These are phyloP conservation scores for Panus rudis DNA, from an alignment of 768 basidiomycete genomes.

Conservation along the genomic window DNA sequence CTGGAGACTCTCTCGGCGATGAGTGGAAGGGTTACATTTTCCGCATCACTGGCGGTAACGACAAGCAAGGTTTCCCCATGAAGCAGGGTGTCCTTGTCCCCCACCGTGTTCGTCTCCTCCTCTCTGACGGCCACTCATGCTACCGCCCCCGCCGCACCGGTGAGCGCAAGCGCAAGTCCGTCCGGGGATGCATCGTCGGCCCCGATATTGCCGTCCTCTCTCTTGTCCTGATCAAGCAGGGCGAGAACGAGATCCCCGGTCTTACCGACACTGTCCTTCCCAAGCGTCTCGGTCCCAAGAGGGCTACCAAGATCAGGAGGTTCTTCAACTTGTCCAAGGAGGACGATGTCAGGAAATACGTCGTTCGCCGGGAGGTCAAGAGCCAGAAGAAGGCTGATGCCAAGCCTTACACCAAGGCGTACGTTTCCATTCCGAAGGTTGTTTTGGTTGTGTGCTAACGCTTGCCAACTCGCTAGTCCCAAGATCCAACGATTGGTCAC, in stretches of 20 bases:
- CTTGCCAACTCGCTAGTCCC: conserved; percentile 53
- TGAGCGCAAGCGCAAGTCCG: conserved; percentile 98
- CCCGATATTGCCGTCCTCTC: conserved; percentile 94
- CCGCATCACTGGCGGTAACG: conserved; percentile 96
- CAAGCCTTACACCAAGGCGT: conserved; percentile 98
- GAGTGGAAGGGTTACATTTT: conserved; percentile 97
- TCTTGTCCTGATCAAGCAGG: conserved; percentile 94
- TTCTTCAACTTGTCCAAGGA: conserved; percentile 99
- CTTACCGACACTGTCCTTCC: conserved; percentile 89
- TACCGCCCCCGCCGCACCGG: conserved; percentile 88
- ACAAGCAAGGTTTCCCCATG: conserved; percentile 99
- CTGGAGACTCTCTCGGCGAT: conserved; percentile 84
- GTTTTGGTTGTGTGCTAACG: background rate
- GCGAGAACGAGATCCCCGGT: conserved; percentile 82
- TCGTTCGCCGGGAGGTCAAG: conserved; percentile 86
- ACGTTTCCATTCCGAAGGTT: conserved; percentile 28
- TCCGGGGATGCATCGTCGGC: conserved; percentile 96
- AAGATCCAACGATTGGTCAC: conserved; percentile 98
- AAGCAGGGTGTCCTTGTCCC: conserved; percentile 98
- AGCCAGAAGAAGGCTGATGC: conserved; percentile 82
- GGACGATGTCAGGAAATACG: conserved; percentile 98
- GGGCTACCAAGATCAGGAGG: conserved; percentile 92
- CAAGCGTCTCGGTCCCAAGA: conserved; percentile 95
- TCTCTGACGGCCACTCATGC: conserved; percentile 96
- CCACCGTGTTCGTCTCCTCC: conserved; percentile 88